A percentile compares a stretch with the other conserved stretches of the same genome.
Conservation (phyloP, 2,329 filamentous ascomycete species). For the Hawksworthiomyces lignivorus region DNA sequence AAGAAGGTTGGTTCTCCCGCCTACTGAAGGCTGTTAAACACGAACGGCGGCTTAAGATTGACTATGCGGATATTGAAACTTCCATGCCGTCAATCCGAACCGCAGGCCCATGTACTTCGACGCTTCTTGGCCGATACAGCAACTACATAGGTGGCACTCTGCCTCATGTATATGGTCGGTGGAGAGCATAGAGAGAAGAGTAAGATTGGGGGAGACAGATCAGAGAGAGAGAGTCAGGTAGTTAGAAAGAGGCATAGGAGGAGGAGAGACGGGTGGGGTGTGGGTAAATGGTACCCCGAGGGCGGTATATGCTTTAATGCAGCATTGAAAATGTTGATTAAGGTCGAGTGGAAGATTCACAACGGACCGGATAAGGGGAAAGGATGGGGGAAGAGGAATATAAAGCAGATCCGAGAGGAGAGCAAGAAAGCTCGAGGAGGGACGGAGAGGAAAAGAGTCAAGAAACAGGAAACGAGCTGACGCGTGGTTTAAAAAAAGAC, state of each 20-base stretch:
- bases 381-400: background rate
- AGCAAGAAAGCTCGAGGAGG: background rate
- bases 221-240: background rate
- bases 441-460: background rate
- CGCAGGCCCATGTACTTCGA: constrained; percentile 18
- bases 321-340: constrained; percentile 1
- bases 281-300: constrained; percentile 5
- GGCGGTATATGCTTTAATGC: constrained; percentile 10
- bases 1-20: background rate
- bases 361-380: constrained; percentile 3
- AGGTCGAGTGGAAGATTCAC: background rate
- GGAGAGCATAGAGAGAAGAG: constrained; percentile 4
- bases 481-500: background rate
- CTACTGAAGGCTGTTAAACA: background rate
- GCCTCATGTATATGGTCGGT: constrained; percentile 21
- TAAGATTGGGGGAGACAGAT: constrained; percentile 7
- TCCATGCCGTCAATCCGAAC: constrained; percentile 31
- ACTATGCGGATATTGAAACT: constrained; percentile 29
- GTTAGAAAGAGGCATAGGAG: background rate
- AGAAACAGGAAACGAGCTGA: background rate
- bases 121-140: constrained; percentile 7
- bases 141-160: constrained; percentile 13
- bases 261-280: background rate
- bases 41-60: constrained; percentile 23
- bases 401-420: background rate